Base-by-base conservation (phyloP, 2,329 filamentous ascomycete species). In the Trichoderma sp. region DNA sequence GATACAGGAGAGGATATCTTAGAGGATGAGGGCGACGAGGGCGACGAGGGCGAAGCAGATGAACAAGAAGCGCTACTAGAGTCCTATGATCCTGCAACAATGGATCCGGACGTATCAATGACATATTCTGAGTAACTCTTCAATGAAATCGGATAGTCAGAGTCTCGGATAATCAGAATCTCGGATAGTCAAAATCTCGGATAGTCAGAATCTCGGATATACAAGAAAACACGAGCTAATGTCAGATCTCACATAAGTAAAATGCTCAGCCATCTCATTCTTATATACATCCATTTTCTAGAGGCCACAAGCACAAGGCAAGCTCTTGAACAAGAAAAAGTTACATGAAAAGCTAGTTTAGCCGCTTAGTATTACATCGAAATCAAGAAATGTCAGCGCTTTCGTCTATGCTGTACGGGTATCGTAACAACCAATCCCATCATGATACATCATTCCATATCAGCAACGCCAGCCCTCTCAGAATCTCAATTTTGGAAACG, bases 401-500 rank as follows among this genome's bases (percentile, higher is more conserved):
- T n/a, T 62, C 35, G 29, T 56, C 60, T 65, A 73, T 73, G 69
- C 60, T 65, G 16, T 65, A 73, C 60, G 65, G 29, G n/a, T 56
- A 62, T 53, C 69, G 38, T 53, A 56, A 56, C 59, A 73, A 71
- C n/a, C 16, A 59, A 16, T 53, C 56, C 29, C 29, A 16, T 53
- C 35, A 53, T 64, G 8, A 64, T 38, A 12, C 59, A 35, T 53
- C 41, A 65, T 12, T 64, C 24, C 38, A 41, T 60, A 11, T 66
- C 41, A 45, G 41, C 41, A 53, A 53, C 18, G 31, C 3, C 41
- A 11, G 9, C 7, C 24, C 9, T 41, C 41, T 72, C 65, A 98
- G 81, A 98, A 97, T 80, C 96, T 89, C 82, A 98, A 84, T 87
- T 98, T 98, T 0, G 96, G 96, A 82, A 95, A 86, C 68, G 96